These are phyloP conservation scores for Leccinum imitatum DNA, from an alignment of 768 basidiomycete species.

Conservation along the genomic window DNA sequence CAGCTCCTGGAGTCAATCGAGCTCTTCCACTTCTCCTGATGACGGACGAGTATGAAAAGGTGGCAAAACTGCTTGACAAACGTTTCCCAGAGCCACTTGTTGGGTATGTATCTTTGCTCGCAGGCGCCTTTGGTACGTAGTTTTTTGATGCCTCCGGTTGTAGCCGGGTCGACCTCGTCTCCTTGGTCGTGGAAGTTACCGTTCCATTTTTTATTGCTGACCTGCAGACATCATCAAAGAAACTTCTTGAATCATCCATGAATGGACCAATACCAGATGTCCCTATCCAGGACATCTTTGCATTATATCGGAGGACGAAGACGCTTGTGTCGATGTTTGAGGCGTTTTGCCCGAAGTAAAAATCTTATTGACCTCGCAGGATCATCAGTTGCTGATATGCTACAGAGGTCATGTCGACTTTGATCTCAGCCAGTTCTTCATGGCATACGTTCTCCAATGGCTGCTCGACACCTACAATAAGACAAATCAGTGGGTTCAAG, in stretches of 20 bases:
- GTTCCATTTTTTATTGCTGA: conserved; percentile 69
- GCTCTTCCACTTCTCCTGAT: conserved; percentile 79
- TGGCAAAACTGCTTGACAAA: conserved; percentile 79
- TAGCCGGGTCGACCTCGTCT: conserved; percentile 74
- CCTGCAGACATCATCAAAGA: conserved; percentile 66
- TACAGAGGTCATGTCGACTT: conserved; percentile 59
- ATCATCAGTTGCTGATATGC: conserved; percentile 1
- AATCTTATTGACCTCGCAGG: conserved; percentile 11
- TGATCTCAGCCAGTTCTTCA: conserved; percentile 76
- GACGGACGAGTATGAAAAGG: conserved; percentile 89
- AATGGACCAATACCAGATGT: conserved; percentile 86
- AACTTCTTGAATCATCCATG: conserved; percentile 78
- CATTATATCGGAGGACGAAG: conserved; percentile 77
- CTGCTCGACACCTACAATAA: conserved; percentile 83
- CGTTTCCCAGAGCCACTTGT: conserved; percentile 82
- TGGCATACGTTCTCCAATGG: conserved; percentile 88
- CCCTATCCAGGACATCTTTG: conserved; percentile 87
- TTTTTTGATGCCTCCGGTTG: conserved; percentile 1
- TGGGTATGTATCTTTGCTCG: conserved; percentile 48
- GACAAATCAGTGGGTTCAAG: conserved; percentile 93
- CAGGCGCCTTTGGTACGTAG: neutral
- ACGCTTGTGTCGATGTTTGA: conserved; percentile 74
- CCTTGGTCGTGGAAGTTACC: conserved; percentile 65
- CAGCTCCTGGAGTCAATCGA: conserved; percentile 74
- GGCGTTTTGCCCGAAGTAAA: conserved; percentile 80